phyloP scores from a whole-genome alignment of 805 yeast genomes.

The Cyberlindnera misumaiensis region DNA sequence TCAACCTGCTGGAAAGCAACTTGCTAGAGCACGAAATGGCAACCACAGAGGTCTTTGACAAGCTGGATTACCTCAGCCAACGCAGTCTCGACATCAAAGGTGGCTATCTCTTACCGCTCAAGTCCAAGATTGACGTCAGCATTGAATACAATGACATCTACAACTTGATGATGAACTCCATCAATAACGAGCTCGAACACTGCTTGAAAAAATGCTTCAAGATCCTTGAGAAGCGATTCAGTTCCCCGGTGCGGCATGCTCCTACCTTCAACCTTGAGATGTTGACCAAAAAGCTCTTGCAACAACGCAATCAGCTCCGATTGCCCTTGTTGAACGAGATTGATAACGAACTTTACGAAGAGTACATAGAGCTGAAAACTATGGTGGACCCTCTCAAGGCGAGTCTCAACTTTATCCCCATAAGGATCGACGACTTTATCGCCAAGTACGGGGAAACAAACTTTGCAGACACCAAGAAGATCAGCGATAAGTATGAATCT shows the following conservation, averaged over 20 bases:
- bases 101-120: constrained; percentile 23
- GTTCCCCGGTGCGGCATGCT: constrained; percentile 35
- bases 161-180: constrained; percentile 33
- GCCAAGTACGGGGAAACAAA: constrained; percentile 16
- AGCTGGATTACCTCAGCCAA: constrained; percentile 29
- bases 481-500: constrained; percentile 33
- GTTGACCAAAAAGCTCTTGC: constrained; percentile 25
- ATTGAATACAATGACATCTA: constrained; percentile 39
- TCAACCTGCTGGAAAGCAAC: constrained; percentile 29
- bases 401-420: constrained; percentile 44
- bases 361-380: constrained; percentile 35
- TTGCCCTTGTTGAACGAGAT: constrained; percentile 33
- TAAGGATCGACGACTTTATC: constrained; percentile 38
- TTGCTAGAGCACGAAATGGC: constrained; percentile 20
- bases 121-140: constrained; percentile 31
- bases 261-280: constrained; percentile 31
- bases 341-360: constrained; percentile 35
- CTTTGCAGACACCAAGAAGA: constrained; percentile 19
- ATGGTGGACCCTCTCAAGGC: constrained; percentile 45
- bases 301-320: constrained; percentile 25
- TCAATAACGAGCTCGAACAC: constrained; percentile 32
- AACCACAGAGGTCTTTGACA: constrained; percentile 22
- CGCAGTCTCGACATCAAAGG: constrained; percentile 21
- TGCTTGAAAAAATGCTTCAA: constrained; percentile 30
- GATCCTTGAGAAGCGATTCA: constrained; percentile 30